Percentiles rank a stretch among this genome's conserved stretches.
Evolutionary conservation across 345 rosid genomes (phyloP).

Genomic region (Pistacia atlantica): DNA sequence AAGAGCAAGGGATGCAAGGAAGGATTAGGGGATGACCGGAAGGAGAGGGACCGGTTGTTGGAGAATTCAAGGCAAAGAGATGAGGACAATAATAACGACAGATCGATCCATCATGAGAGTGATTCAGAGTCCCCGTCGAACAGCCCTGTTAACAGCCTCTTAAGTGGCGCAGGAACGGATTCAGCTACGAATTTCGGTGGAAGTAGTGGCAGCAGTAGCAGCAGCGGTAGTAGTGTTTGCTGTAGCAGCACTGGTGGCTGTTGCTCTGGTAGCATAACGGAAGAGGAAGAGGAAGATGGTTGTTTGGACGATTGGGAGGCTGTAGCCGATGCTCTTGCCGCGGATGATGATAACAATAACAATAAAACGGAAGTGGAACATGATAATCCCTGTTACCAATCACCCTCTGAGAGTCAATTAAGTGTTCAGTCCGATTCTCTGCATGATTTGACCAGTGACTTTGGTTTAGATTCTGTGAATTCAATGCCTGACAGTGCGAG

Average conservation of each 20-base stretch:
- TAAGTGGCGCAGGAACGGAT: constrained; percentile 45
- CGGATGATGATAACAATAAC: constrained; percentile 41
- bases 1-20: constrained; percentile 58
- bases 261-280: constrained; percentile 83
- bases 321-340: constrained; percentile 90
- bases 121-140: constrained; percentile 59
- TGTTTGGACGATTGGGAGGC: constrained; percentile 99
- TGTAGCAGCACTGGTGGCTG: constrained; percentile 75
- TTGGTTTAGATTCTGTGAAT: constrained; percentile 29
- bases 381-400: constrained; percentile 31
- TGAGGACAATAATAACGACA: constrained; percentile 37
- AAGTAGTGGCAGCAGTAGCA: constrained; percentile 49
- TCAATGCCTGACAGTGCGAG: constrained; percentile 30
- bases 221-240: constrained; percentile 62
- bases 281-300: constrained; percentile 73
- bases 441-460: constrained; percentile 15
- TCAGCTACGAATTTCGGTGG: constrained; percentile 54
- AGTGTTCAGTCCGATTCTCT: constrained; percentile 26
- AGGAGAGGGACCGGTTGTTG: constrained; percentile 35
- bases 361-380: constrained; percentile 14
- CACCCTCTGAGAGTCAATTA: constrained; percentile 25
- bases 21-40: constrained; percentile 35
- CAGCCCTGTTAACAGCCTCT: constrained; percentile 50
- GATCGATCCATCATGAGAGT: constrained; percentile 51
- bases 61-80: constrained; percentile 45